Base-by-base conservation (phyloP, 495 filamentous ascomycete species). In the Penicillium turbatum region DNA sequence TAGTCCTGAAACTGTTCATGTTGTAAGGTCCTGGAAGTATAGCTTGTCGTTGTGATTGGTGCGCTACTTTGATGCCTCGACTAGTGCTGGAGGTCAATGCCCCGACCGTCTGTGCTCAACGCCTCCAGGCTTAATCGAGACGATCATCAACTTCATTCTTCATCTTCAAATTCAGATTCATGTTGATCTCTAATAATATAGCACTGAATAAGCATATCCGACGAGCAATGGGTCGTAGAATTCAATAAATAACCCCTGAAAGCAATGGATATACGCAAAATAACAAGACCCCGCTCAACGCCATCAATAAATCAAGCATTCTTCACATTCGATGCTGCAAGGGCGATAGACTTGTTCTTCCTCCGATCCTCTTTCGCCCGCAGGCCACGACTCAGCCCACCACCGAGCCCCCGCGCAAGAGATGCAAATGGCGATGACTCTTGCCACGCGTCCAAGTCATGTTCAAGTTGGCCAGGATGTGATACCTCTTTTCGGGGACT, bases 361-460 rank as follows among this genome's bases (percentile, higher is more conserved):
- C 47, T 62, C 37, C 64, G 53, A 27, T 72, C 72, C 5, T 72
- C 66, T 45, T 66, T 70, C 6, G 56, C 19, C 24, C 65, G 64
- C 31, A 75, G 50, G 4, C 72, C 74, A 43, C 71, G 69, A 53
- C 70, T 77, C 39, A 75, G 49, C 9, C 74, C 74, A 29, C 70
- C 70, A 12, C 73, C 75, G 34, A 79, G 61, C 13, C 76, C 75
- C 49, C 71, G 55, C 3, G 74, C 74, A 38, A 80, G 63, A 19
- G 74, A 75, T 12, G 74, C 72, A 59, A 78, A 77, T 1, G 75
- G 75, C 9, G 71, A 72, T 15, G 64, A 51, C 7, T 64, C 65
- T 12, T 72, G 67, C 75, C 72, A 76, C n/a, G 63, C 21, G 16
- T 74, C 68, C 29, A 72, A 54, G 13, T 77, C 72, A 24, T 68